These are phyloP conservation scores for Manihot esculenta DNA, from an alignment of 441 rosid genomes.

Conservation along the genomic window DNA sequence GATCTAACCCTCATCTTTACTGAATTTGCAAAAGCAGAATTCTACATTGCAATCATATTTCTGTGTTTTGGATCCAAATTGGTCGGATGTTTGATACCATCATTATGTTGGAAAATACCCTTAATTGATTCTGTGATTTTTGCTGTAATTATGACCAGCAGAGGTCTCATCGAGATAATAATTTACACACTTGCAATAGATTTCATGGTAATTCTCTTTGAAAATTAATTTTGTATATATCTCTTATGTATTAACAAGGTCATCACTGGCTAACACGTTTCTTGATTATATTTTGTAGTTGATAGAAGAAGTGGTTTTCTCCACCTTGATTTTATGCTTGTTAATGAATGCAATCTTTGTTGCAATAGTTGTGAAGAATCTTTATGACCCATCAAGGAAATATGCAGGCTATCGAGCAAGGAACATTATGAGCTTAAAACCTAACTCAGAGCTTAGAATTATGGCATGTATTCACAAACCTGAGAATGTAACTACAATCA, in stretches of 20 bases:
- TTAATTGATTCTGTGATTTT: too few species aligned
- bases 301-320: background rate
- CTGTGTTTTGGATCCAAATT: too few species aligned
- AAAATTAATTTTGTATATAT: too few species aligned
- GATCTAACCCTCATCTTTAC: too few species aligned
- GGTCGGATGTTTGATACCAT: too few species aligned
- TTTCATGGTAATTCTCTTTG: background rate
- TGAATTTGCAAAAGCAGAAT: too few species aligned
- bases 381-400: slow-evolving; percentile 53
- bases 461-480: slow-evolving; percentile 51
- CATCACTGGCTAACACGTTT: too few species aligned
- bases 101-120: too few species aligned
- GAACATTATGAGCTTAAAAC: slow-evolving; percentile 31
- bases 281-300: slow-evolving; percentile 16
- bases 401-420: slow-evolving; percentile 45
- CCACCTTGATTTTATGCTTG: background rate
- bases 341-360: slow-evolving; percentile 27
- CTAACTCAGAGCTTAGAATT: slow-evolving; percentile 30
- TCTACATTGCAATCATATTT: too few species aligned
- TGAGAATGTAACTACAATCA: slow-evolving; percentile 33
- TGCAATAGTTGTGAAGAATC: slow-evolving; percentile 33
- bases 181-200: slow-evolving; percentile 19
- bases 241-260: too few species aligned
- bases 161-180: too few species aligned
- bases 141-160: too few species aligned